A percentile compares a stretch with the other conserved stretches of the same genome.
Conservation (phyloP, 2,329 filamentous ascomycete species). For the Orbilia brochopaga region DNA sequence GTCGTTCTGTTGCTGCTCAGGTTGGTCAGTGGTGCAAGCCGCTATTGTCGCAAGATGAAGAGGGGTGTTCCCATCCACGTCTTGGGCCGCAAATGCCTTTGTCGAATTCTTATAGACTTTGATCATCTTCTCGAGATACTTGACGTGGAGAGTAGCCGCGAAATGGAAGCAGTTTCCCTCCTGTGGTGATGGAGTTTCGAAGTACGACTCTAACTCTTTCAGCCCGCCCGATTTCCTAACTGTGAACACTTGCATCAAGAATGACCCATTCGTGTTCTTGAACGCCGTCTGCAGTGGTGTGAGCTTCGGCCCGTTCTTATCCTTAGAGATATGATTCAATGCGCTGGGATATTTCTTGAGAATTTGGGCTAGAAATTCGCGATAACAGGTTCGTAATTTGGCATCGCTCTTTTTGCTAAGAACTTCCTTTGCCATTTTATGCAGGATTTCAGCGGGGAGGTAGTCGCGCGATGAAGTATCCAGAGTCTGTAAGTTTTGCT, state of each 20-base stretch:
- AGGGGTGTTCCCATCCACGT: not conserved
- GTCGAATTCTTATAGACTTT: conserved; percentile 5
- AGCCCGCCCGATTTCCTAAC: not conserved
- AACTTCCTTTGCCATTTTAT: conserved; percentile 2
- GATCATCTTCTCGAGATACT: conserved; percentile 3
- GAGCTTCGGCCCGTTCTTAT: not conserved
- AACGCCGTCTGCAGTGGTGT: not conserved
- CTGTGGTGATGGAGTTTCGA: not conserved
- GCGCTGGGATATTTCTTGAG: not conserved
- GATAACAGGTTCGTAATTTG: not conserved
- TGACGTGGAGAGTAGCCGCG: not conserved
- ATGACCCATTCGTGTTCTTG: not conserved
- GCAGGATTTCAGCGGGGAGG: not conserved
- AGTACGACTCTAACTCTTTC: not conserved
- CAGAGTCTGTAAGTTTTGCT: not conserved
- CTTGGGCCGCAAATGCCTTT: conserved; percentile 2
- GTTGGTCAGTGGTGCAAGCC: not conserved
- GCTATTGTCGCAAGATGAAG: not conserved
- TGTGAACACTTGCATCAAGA: conserved; percentile 1
- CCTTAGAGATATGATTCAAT: not conserved
- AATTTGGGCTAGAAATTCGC: not conserved
- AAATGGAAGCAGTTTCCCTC: conserved; percentile 1
- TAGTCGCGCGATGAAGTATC: not conserved
- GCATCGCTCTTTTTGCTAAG: not conserved
- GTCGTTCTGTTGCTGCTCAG: not conserved